Base-by-base conservation (phyloP, 306 rosid species). In the Psophocarpus tetragonolobus region DNA sequence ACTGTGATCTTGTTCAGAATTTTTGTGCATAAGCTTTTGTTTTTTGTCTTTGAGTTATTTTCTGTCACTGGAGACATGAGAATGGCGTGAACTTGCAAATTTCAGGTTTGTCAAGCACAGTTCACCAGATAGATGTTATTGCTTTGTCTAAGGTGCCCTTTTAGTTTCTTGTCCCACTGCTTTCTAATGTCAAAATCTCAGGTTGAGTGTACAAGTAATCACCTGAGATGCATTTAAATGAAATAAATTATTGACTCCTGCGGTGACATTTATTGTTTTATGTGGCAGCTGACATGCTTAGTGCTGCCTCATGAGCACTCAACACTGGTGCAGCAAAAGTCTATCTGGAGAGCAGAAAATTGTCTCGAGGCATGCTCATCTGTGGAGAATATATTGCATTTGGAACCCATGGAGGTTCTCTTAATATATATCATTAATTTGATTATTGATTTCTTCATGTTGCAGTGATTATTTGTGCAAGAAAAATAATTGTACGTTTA, bases 261-360 rank as follows among this genome's bases (percentile, higher is more conserved):
- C 30, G 29, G 21, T 76, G 50, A 76, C 68, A 79, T 70, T 74
- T 73, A 53, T 64, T 79, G 53, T 84, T 87, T 77, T 57, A 73
- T 80, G 30, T 84, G 85, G 84, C 93, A 95, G 98, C 84, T 95
- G 76, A 91, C 88, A 30, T 95, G 98, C 83, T 84, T 95, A 79
- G 84, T 95, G 69, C 87, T 95, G 58, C 91, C 92, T 29, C 87
- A 84, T 26, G 90, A 92, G 50, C 89, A 91, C 75, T 84, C 53
- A 66, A 27, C 82, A 60, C 78, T 95, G 85, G 84, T 95, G 85
- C 87, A 80, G 79, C 80, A 97, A 17, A 87, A 88, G 41, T 95
- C 93, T 24, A 92, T 88, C 74, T 83, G 93, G 97, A 87, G 74
- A 15, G 90, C 91, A 0, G 91, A 94, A 24, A 80, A 86, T 44